Base-by-base conservation (phyloP, 345 rosid genomes). In the Dimocarpus longan region DNA sequence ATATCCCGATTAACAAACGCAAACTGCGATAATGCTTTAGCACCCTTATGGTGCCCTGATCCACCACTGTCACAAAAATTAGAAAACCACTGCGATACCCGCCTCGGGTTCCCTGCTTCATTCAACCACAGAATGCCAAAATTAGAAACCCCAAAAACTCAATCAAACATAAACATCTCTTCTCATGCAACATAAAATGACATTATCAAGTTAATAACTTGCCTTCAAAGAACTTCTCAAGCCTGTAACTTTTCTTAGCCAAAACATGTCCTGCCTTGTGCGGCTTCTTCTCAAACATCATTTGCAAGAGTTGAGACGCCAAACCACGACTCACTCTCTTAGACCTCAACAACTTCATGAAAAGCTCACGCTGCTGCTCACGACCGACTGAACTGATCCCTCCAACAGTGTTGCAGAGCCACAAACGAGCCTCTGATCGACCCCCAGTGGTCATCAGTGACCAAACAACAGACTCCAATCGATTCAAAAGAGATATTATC, bases 11-110 rank as follows among this genome's bases (percentile, higher is more conserved):
- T 90, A 6, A 89, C 82, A 80, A 95, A 95, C 37, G 98, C 92
- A 79, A 92, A 95, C 80, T 94, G 93, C 0, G 96, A 92, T 72
- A 95, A 85, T n/a, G 94, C 97, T 84, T 83, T 95, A 66, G 98
- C 97, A 22, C 98, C 98, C 75, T 86, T 85, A 72, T 84, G 91
- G 44, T 93, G 98, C 80, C 86, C 90, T 52, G 86, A 83, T 7
- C 97, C 96, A 65, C 87, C 84, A 44, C 89, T 85, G 77, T 68
- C 81, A 80, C 88, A 93, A 78, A 90, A 93, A 76, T 85, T 83
- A 64, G 93, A 92, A 82, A 95, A 95, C 96, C 99, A 92, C 19
- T 89, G 82, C 59, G 84, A 75, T 69, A 92, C 76, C 19, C 89
- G 92, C 77, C 77, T 83, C 0, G 89, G 88, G 76, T 88, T 81